Evolutionary conservation across 2,329 filamentous ascomycete genomes (phyloP).

Genomic region (Pyricularia sp.): DNA sequence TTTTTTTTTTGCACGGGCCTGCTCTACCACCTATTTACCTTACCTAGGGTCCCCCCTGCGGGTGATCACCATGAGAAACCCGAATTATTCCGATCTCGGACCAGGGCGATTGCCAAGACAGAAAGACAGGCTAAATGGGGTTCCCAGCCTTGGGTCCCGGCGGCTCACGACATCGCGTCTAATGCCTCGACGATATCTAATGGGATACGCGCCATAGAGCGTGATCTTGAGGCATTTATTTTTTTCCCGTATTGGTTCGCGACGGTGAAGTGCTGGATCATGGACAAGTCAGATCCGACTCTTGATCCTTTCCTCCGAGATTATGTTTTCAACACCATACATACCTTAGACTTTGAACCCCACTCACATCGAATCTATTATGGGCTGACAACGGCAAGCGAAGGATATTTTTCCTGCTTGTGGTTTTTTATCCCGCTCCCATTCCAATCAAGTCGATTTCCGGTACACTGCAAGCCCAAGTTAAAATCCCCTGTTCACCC

Average conservation of each 20-base stretch:
- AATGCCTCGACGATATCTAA: background rate
- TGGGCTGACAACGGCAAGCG: background rate
- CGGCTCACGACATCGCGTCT: background rate
- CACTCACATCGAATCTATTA: background rate
- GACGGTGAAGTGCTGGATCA: background rate
- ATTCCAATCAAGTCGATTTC: background rate
- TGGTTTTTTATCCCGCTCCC: background rate
- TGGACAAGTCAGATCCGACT: background rate
- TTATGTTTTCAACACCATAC: background rate
- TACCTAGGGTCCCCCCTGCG: background rate
- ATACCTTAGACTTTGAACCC: background rate
- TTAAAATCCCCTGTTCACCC: background rate
- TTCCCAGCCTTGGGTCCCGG: background rate
- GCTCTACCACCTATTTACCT: too few species aligned
- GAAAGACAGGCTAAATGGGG: background rate
- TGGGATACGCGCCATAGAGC: background rate
- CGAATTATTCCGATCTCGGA: background rate
- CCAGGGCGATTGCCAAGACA: background rate
- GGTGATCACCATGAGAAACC: background rate
- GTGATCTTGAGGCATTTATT: background rate
- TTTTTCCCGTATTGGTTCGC: background rate
- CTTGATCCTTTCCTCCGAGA: background rate
- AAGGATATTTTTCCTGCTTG: background rate
- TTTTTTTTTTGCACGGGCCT: background rate
- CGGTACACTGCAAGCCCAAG: background rate